phyloP scores from a whole-genome alignment of 805 yeast species.

The Ogataea zsoltii region DNA sequence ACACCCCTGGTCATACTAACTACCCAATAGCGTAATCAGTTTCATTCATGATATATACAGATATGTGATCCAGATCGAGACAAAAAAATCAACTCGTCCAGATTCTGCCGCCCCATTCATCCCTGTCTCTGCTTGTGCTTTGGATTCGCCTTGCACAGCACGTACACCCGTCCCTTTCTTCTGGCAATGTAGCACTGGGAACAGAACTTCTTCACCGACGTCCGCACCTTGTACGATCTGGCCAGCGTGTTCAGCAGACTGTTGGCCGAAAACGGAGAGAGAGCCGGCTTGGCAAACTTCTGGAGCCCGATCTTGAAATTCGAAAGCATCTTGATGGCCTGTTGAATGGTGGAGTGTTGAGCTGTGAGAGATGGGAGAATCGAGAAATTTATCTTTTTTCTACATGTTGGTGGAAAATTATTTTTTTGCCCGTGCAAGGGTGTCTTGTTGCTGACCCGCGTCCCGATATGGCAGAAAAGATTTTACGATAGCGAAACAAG shows the following conservation, averaged over 20 bases:
- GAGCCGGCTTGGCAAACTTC: conserved; percentile 16
- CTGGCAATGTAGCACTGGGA: conserved; percentile 88
- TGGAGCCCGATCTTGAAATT: conserved; percentile 30
- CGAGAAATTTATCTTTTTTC: too few species aligned
- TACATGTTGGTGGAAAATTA: too few species aligned
- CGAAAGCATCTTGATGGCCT: conserved; percentile 18
- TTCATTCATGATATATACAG: too few species aligned
- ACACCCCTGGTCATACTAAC: too few species aligned
- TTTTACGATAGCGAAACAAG: too few species aligned
- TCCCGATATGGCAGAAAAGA: too few species aligned
- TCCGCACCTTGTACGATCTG: conserved; percentile 87
- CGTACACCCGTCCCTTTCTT: conserved; percentile 92
- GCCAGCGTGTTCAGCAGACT: conserved; percentile 21
- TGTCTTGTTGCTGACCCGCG: too few species aligned
- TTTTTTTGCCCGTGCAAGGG: too few species aligned
- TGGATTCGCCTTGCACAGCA: conserved; percentile 88
- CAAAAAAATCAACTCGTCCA: too few species aligned
- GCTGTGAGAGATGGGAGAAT: too few species aligned
- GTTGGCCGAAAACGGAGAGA: conserved; percentile 15
- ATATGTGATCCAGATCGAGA: too few species aligned
- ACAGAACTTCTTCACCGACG: conserved; percentile 93
- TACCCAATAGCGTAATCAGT: too few species aligned
- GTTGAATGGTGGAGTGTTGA: neutral
- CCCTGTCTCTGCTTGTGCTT: conserved; percentile 95
- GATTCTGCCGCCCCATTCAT: conserved; percentile 29